Percentiles rank a stretch among this genome's conserved stretches.
phyloP scores from a whole-genome alignment of 2,329 filamentous ascomycete species.

The Iodosphaeria phyllophila region DNA sequence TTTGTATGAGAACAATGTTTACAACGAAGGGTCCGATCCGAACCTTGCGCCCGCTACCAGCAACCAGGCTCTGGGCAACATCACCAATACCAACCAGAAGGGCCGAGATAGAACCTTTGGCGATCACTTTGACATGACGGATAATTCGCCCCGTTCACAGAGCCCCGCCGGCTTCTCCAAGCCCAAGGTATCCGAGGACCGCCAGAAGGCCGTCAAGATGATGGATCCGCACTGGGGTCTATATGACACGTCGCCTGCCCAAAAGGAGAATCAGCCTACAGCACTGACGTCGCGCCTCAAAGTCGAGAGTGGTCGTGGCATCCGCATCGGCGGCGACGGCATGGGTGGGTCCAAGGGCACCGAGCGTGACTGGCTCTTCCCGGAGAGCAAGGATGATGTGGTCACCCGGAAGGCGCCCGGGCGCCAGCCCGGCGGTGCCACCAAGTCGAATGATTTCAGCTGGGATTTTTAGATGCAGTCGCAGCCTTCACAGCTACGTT shows the following conservation, averaged over 20 bases:
- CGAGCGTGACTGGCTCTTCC: conserved; percentile 38
- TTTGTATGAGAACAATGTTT: conserved; percentile 61
- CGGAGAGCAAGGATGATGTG: conserved; percentile 29
- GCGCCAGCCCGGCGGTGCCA: conserved; percentile 15
- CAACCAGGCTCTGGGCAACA: conserved; percentile 35
- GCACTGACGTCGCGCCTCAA: conserved; percentile 7
- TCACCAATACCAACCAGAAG: conserved; percentile 57
- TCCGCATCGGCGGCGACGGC: conserved; percentile 38
- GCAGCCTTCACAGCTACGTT: too few relatives aligned
- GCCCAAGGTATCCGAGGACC: conserved; percentile 33
- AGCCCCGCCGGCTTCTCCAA: conserved; percentile 20
- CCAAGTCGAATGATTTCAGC: conserved; percentile 11
- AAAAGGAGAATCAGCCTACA: conserved; percentile 29
- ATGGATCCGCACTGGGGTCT: conserved; percentile 47
- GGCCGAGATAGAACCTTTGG: conserved; percentile 62
- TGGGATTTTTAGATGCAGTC: conserved; percentile 19
- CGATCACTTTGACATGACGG: conserved; percentile 58
- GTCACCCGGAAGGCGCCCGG: conserved; percentile 13
- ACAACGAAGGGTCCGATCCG: conserved; percentile 32
- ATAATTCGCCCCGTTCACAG: conserved; percentile 40
- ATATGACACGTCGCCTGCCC: conserved; percentile 35
- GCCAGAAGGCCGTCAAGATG: conserved; percentile 52
- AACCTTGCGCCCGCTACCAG: conserved; percentile 17
- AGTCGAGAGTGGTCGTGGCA: conserved; percentile 17
- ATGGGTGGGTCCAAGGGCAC: conserved; percentile 44